Base-by-base conservation (phyloP, 371 early-diverging fungal species). In the Mucor saturninus region DNA sequence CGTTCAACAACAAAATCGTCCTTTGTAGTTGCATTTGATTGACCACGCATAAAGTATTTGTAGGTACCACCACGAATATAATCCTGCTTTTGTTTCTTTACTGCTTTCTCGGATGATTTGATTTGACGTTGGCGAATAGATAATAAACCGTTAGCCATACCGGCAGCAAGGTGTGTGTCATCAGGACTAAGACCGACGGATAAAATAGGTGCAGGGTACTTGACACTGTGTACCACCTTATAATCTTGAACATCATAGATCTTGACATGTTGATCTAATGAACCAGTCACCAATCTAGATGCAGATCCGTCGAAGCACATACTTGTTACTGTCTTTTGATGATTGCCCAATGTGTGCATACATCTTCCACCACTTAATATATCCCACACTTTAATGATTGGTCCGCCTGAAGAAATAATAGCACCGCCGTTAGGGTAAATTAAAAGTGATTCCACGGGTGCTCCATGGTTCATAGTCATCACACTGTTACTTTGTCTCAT, bases 191-290 rank as follows among this genome's bases (percentile, higher is more conserved):
- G 76, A 8, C 84, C 93, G 49, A 94, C 83, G 69, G 88, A 86
- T 61, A 95, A 83, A 38, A 98, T 87, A 5, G 98, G 96, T n/a
- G 93, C 91, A 15, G 94, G 91, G 70, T 96, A 96, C 75, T 91
- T 94, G 59, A 94, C 77, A 62, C 86, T 92, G 76, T 94, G 92
- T 28, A 90, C 88, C 45, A 96, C 90, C 71, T 91, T 87, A 79
- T 89, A 97, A 67, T 90, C 90, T 69, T 87, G 85, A 38, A 94
- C 83, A 70, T 93, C 88, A 73, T 91, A 95, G 42, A 97, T 76
- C 84, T 98, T 97, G 71, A 98, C 94, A 56, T 95, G 95, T 62
- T 93, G 95, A 80, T 98, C 98, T 59, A 97, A 81, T 37, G 95
- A 93, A 11, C 96, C 97, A 2, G 95, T 89, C 42, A 97, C 77